A percentile compares a stretch with the other conserved stretches of the same genome.
Evolutionary conservation across 2,329 filamentous ascomycete genomes (phyloP).

Genomic region (Diaporthe citri): DNA sequence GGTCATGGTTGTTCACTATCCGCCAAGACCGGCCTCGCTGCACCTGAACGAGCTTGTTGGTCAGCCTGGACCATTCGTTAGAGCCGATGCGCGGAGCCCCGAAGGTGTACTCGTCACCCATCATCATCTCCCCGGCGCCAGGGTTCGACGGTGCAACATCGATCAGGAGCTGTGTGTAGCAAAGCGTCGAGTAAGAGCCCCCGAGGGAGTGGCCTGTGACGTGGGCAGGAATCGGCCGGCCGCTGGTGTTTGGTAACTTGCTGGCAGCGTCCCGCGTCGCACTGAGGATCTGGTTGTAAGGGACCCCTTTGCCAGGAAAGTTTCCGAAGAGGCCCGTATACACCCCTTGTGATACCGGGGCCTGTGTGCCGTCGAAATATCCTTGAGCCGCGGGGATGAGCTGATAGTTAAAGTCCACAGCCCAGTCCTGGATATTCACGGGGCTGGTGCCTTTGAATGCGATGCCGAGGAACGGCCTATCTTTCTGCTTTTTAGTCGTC

Average conservation of each 20-base stretch:
- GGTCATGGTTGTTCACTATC: conserved; percentile 11
- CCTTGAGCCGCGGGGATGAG: background rate
- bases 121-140: background rate
- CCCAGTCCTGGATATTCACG: background rate
- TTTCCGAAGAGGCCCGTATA: background rate
- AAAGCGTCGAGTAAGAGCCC: background rate
- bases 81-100: conserved; percentile 11
- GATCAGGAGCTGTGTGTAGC: background rate
- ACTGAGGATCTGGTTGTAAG: background rate
- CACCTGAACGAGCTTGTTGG: background rate
- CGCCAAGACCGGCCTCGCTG: background rate
- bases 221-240: background rate
- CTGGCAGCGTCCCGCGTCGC: background rate
- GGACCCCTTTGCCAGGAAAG: background rate
- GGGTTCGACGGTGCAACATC: conserved; percentile 3
- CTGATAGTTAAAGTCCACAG: conserved; percentile 5
- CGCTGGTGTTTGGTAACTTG: background rate
- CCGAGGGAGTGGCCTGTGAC: conserved; percentile 17
- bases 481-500: background rate
- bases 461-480: background rate
- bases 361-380: background rate
- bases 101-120: conserved; percentile 7
- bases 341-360: background rate
- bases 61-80: background rate
- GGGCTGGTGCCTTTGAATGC: conserved; percentile 8